Percentiles rank a stretch among this genome's conserved stretches.
phyloP scores from a whole-genome alignment of 2,329 filamentous ascomycete genomes.

The Blastomyces parvus region DNA sequence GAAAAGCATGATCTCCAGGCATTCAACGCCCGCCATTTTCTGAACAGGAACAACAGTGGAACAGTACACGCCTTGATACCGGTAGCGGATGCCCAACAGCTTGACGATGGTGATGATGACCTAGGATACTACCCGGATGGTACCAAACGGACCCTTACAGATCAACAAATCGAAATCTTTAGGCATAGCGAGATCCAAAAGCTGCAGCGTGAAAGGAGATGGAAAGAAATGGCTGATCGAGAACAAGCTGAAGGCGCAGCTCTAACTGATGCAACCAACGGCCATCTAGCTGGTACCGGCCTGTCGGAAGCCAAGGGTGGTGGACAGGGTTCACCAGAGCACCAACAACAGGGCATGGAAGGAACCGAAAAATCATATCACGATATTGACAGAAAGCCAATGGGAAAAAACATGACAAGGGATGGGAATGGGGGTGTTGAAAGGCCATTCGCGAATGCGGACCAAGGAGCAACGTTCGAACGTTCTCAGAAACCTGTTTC shows the following conservation, averaged over 20 bases:
- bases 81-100: constrained; percentile 14
- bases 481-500: background rate
- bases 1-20: constrained; percentile 49
- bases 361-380: background rate
- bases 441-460: background rate
- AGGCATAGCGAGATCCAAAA: constrained; percentile 76
- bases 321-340: background rate
- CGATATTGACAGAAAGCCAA: background rate
- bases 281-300: background rate
- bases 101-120: constrained; percentile 48
- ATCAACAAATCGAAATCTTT: constrained; percentile 85
- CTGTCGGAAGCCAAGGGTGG: background rate
- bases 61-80: constrained; percentile 1
- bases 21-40: constrained; percentile 55
- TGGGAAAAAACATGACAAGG: background rate
- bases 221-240: constrained; percentile 20
- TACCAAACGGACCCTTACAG: constrained; percentile 77
- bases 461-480: background rate
- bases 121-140: constrained; percentile 83
- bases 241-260: background rate
- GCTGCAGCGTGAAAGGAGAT: constrained; percentile 47
- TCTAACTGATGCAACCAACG: background rate
- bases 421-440: background rate
- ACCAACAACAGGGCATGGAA: background rate
- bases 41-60: constrained; percentile 12